These are phyloP conservation scores for Cyclotella choctawhatcheeana DNA, from an alignment of 108 stramenopile species.

Conservation along the genomic window DNA sequence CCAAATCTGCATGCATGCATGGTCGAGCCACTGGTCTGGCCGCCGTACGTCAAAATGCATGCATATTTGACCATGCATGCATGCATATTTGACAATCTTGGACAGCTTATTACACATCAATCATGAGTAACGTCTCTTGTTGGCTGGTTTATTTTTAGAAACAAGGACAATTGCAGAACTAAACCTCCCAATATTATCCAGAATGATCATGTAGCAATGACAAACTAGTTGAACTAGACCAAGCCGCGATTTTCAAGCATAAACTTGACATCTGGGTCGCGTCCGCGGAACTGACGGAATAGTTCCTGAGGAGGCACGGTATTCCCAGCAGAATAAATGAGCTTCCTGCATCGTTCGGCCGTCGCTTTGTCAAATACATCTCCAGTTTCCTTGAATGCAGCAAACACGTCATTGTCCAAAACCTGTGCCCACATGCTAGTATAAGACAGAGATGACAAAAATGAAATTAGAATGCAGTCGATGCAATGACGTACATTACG, in stretches of 20 bases:
- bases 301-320: conserved; percentile 81
- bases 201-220: too few species aligned
- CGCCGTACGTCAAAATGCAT: too few species aligned
- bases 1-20: too few species aligned
- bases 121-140: too few species aligned
- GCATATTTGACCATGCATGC: too few species aligned
- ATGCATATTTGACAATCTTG: too few species aligned
- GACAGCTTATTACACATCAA: too few species aligned
- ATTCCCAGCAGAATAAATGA: conserved; percentile 76
- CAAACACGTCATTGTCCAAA: conserved; percentile 78
- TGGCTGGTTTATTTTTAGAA: too few species aligned
- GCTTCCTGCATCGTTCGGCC: conserved; percentile 62
- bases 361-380: conserved; percentile 67
- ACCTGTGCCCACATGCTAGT: conserved; percentile 75
- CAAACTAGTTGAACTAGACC: conserved; percentile 12
- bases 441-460: conserved; percentile 20
- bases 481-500: too few species aligned
- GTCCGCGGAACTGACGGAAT: conserved; percentile 70
- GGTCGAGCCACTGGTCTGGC: too few species aligned
- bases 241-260: conserved; percentile 74
- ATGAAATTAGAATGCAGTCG: neutral
- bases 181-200: too few species aligned
- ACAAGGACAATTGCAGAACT: too few species aligned
- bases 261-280: conserved; percentile 74
- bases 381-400: conserved; percentile 77